These are phyloP conservation scores for Leccinum arenicola DNA, from an alignment of 768 basidiomycete genomes.

Conservation along the genomic window DNA sequence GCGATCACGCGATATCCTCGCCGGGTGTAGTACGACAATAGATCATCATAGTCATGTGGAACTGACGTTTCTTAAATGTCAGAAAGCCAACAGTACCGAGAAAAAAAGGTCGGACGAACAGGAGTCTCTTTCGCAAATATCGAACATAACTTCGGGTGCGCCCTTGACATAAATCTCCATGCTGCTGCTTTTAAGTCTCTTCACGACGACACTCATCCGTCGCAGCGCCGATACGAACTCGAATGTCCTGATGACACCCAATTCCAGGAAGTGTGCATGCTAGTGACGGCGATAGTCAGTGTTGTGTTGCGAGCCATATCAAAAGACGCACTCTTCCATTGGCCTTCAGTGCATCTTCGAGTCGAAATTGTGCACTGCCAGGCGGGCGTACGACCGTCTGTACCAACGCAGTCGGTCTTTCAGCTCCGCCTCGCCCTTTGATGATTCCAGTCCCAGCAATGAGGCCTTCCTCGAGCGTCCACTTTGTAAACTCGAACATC, in stretches of 20 bases:
- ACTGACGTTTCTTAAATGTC: constrained; percentile 46
- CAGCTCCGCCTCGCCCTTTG: constrained; percentile 57
- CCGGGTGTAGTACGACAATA: constrained; percentile 94
- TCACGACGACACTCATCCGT: constrained; percentile 97
- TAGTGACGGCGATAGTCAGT: constrained; percentile 30
- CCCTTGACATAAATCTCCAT: constrained; percentile 99
- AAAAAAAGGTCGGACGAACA: constrained; percentile 53
- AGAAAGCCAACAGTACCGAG: constrained; percentile 3
- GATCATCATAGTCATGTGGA: constrained; percentile 93
- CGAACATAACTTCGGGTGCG: constrained; percentile 97
- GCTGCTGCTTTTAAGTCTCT: constrained; percentile 85
- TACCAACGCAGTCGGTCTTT: constrained; percentile 83
- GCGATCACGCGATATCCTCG: constrained; percentile 98
- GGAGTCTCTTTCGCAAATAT: constrained; percentile 91
- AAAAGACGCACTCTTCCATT: constrained; percentile 60
- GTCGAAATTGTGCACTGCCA: constrained; percentile 82
- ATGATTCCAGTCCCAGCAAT: constrained; percentile 68
- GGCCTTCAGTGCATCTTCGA: constrained; percentile 92
- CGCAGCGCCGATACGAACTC: constrained; percentile 94
- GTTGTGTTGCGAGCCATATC: neutral
- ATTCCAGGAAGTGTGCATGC: constrained; percentile 96
- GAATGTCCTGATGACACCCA: constrained; percentile 94
- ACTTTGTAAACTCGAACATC: constrained; percentile 97
- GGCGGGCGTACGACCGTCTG: constrained; percentile 96
- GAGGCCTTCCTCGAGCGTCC: constrained; percentile 93